Evolutionary conservation across 805 yeast species (phyloP).

Genomic region (Myxozyma neglecta): DNA sequence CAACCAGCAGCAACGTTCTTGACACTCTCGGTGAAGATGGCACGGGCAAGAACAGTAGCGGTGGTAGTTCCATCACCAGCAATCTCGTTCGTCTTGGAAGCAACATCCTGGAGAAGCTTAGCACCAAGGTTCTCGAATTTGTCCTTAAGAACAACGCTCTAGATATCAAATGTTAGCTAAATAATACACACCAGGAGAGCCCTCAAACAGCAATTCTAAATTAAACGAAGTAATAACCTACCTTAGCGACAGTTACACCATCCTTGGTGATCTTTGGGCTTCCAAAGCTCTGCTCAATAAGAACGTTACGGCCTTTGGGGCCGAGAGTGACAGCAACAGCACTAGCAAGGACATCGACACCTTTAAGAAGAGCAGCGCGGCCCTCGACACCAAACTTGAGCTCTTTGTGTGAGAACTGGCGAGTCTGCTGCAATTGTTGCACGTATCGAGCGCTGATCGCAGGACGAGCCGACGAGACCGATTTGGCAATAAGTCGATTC

Average conservation of each 20-base stretch:
- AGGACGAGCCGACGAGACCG: constrained; percentile 9
- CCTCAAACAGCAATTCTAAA: neutral
- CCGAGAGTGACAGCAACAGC: constrained; percentile 97
- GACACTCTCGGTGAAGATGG: constrained; percentile 91
- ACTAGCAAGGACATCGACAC: constrained; percentile 92
- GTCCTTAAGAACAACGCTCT: constrained; percentile 64
- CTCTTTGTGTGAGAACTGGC: constrained; percentile 66
- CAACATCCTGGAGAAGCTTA: constrained; percentile 85
- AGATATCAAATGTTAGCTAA: too few relatives aligned
- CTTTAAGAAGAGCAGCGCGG: constrained; percentile 87
- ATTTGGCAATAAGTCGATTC: constrained; percentile 24
- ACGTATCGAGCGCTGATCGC: constrained; percentile 1
- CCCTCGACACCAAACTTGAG: constrained; percentile 96
- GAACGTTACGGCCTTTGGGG: constrained; percentile 95
- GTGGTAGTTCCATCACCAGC: constrained; percentile 99
- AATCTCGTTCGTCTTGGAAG: constrained; percentile 92
- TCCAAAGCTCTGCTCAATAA: constrained; percentile 95
- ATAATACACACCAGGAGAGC: too few relatives aligned
- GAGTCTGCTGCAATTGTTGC: constrained; percentile 10
- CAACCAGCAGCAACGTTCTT: constrained; percentile 98
- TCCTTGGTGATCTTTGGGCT: constrained; percentile 98
- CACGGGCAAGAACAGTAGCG: constrained; percentile 93
- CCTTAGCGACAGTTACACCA: constrained; percentile 93
- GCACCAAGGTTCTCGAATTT: constrained; percentile 97
- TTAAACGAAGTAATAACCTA: neutral